Conservation (phyloP, 176 grass and related monocot genomes). For the Eragrostis nindensis region DNA sequence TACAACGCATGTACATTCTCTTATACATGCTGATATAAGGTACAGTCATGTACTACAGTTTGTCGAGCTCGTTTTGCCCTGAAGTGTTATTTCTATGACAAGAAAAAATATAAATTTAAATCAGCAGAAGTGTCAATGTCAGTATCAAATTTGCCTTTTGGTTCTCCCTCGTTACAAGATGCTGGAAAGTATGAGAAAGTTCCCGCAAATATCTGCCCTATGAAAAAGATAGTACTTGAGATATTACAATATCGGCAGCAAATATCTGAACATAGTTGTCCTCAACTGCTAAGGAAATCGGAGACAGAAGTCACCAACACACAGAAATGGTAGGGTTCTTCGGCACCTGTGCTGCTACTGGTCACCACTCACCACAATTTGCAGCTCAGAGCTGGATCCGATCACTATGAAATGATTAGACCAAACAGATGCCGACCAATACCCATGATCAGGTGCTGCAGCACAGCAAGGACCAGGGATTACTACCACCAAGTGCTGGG, state of each 20-base stretch:
- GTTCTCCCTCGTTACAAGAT: constrained; percentile 5
- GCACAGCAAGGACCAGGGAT: constrained; percentile 37
- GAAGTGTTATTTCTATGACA: no score
- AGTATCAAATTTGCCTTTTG: constrained; percentile 12
- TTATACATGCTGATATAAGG: background rate
- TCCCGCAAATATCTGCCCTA: constrained; percentile 43
- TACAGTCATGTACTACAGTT: no score
- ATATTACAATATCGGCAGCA: constrained; percentile 49
- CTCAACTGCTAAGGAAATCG: constrained; percentile 5
- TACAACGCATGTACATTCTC: background rate
- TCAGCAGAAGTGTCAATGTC: constrained; percentile 8
- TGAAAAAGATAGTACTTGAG: constrained; percentile 45
- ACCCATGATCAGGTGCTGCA: constrained; percentile 53
- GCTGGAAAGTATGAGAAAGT: background rate
- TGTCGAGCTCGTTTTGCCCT: no score
- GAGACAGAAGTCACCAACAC: constrained; percentile 21
- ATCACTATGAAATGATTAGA: constrained; percentile 15
- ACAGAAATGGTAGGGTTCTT: constrained; percentile 48
- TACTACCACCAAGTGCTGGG: constrained; percentile 64
- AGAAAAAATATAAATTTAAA: constrained; percentile 15
- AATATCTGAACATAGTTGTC: constrained; percentile 45
- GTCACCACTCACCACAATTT: constrained; percentile 29
- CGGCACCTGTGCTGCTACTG: constrained; percentile 21
- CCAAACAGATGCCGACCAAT: constrained; percentile 15
- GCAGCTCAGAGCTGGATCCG: constrained; percentile 18